Evolutionary conservation across 441 rosid species (phyloP).

Genomic region (Pelargonium myrrhifolium): DNA sequence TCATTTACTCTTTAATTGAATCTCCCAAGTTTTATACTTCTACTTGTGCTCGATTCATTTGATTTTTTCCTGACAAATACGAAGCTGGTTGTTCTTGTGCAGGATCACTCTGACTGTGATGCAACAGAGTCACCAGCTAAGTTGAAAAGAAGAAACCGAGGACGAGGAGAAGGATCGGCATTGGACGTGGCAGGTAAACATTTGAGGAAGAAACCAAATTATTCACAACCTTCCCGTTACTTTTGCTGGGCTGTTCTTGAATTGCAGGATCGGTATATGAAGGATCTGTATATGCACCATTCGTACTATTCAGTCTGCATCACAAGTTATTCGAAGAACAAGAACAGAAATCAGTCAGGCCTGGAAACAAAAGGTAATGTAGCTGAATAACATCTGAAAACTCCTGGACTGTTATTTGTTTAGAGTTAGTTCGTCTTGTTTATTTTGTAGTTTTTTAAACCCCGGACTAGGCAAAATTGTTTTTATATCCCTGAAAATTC

Average conservation of each 20-base stretch:
- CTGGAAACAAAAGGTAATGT: no score
- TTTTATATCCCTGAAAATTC: no score
- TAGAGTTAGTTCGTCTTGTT: no score
- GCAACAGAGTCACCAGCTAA: not conserved
- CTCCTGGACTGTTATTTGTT: no score
- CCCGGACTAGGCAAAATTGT: no score
- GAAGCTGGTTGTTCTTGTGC: not conserved
- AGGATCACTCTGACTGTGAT: not conserved
- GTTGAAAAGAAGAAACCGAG: slow-evolving; percentile 18
- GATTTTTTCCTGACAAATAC: not conserved
- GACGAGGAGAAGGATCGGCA: slow-evolving; percentile 26
- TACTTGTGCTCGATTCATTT: not conserved
- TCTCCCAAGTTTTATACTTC: not conserved
- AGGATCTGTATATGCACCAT: slow-evolving; percentile 18
- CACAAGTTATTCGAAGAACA: not conserved
- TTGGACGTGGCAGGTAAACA: slow-evolving; percentile 27
- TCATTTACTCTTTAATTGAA: not conserved
- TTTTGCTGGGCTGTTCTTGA: slow-evolving; percentile 20
- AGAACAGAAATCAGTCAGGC: not conserved
- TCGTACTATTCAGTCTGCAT: slow-evolving; percentile 30
- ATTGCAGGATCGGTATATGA: slow-evolving; percentile 9
- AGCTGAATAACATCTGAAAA: no score
- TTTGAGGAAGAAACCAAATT: slow-evolving; percentile 37
- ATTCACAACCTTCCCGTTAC: slow-evolving; percentile 22
- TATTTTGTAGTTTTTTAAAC: no score